Conservation (phyloP, 352 stramenopile species). For the Phytophthora palmivora region DNA sequence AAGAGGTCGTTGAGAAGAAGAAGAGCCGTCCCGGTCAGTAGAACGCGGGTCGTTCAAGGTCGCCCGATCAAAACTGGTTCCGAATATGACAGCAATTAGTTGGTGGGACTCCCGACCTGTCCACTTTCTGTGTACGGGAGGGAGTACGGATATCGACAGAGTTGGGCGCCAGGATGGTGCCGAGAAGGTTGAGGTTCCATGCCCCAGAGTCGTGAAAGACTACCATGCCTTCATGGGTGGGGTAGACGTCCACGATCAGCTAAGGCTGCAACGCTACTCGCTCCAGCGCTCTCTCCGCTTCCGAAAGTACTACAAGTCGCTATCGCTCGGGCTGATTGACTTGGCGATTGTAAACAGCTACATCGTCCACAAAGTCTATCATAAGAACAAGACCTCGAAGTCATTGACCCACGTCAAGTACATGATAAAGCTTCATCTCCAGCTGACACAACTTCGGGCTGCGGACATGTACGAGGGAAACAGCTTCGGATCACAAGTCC, state of each 20-base stretch:
- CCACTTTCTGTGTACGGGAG: too few species aligned
- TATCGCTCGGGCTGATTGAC: constrained; percentile 14
- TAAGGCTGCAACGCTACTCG: constrained; percentile 19
- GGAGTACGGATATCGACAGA: constrained; percentile 1
- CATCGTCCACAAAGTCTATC: constrained; percentile 19
- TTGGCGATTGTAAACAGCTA: constrained; percentile 32
- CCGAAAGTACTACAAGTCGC: constrained; percentile 33
- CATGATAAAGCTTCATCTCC: too few species aligned
- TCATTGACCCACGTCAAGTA: constrained; percentile 11
- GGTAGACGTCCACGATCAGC: constrained; percentile 7
- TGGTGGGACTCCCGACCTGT: constrained; percentile 22
- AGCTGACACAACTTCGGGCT: not conserved
- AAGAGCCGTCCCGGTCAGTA: constrained; percentile 9
- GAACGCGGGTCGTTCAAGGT: constrained; percentile 2
- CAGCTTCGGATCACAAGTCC: not conserved
- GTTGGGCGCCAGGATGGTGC: not conserved
- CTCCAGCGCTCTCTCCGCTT: constrained; percentile 17
- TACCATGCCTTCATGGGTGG: constrained; percentile 21
- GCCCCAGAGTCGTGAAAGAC: constrained; percentile 6
- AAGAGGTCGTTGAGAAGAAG: constrained; percentile 19
- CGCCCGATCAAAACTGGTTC: not conserved
- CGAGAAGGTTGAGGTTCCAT: constrained; percentile 5
- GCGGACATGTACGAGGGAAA: constrained; percentile 21
- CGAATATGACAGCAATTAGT: constrained; percentile 10
- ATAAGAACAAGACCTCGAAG: not conserved